Evolutionary conservation across 495 filamentous ascomycete genomes (phyloP), one percentile per base, ranked within the genome.

Genomic region (Staphylotrichum longicolle): DNA sequence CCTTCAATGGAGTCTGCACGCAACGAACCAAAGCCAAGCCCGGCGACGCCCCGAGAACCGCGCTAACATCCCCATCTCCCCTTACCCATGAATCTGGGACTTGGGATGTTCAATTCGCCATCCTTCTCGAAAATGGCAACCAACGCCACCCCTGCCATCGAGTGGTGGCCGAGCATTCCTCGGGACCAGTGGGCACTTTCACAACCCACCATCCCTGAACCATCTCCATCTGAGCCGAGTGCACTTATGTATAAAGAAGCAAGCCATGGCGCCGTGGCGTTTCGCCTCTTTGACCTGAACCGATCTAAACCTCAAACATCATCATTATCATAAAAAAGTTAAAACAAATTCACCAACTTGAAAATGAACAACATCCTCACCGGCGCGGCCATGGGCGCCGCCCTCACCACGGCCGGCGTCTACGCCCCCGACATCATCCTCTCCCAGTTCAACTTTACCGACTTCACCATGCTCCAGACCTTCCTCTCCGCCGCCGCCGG

Each of bases 401-500:
- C 82, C 57, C 69, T 85, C 15, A 75, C 81, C 30, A 74, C 77
- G 20, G 72, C 82, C 9, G 80, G 80, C 20, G 78, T 86, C 53
- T 80, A 78, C 64, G 71, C 75, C 54, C 83, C 84, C 7, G 63
- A 74, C 12, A 73, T 80, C 62, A 85, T 86, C 62, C 58, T 82
- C 52, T 68, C 67, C 1, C 83, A 86, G 66, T 77, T 86, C 72
- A 69, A 67, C 32, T 73, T 85, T 7, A 63, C 72, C 41, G 78
- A 82, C 71, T 85, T 80, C 68, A 79, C 82, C 58, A 85, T 86
- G 84, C 67, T 84, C 35, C 76, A 83, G 63, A 77, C 78, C 2
- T 86, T 86, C 60, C 68, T 85, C 3, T 72, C 78, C 37, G 84
- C 83, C 5, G 76, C 81, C 6, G 82, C 77, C 12, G 75, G 70